These are phyloP conservation scores for Penicillium sp. DNA, from an alignment of 2,329 filamentous ascomycete species.

Conservation along the genomic window DNA sequence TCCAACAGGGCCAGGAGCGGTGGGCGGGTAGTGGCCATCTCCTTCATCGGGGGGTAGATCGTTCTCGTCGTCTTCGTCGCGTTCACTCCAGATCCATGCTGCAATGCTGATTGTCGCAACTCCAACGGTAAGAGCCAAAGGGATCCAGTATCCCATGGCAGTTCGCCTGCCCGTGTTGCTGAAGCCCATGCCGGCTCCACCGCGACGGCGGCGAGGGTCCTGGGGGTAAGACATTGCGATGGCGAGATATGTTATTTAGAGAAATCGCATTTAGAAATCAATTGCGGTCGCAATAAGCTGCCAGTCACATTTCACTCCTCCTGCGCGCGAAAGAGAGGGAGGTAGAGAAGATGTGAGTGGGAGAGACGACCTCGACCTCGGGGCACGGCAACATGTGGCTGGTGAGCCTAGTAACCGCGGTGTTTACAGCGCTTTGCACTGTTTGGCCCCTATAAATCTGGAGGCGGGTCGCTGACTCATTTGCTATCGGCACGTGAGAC, in stretches of 20 bases:
- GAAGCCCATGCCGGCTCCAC: conserved; percentile 41
- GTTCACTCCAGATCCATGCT: conserved; percentile 92
- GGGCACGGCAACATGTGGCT: conserved; percentile 43
- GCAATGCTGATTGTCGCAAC: conserved; percentile 81
- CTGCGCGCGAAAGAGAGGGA: conserved; percentile 7
- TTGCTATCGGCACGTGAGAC: conserved; percentile 27
- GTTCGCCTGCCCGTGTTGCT: conserved; percentile 43
- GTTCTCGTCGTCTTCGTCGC: conserved; percentile 66
- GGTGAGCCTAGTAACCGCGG: conserved; percentile 32
- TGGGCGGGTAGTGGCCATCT: conserved; percentile 23
- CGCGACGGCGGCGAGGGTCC: conserved; percentile 39
- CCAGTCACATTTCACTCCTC: conserved; percentile 35
- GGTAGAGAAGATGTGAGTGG: conserved; percentile 13
- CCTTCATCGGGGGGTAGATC: conserved; percentile 40
- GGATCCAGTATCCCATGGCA: conserved; percentile 73
- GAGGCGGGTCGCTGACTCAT: conserved; percentile 27
- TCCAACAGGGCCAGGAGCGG: conserved; percentile 24
- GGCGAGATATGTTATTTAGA: conserved; percentile 22
- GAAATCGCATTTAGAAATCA: conserved; percentile 28
- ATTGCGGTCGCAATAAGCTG: conserved; percentile 23
- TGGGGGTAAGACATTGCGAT: conserved; percentile 42
- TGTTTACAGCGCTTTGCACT: conserved; percentile 30
- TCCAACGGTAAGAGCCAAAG: conserved; percentile 79
- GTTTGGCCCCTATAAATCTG: conserved; percentile 28
- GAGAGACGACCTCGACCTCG: conserved; percentile 35